Base-by-base conservation (phyloP, 208 protist genomes). In the Vickermania ingenoplastis region DNA sequence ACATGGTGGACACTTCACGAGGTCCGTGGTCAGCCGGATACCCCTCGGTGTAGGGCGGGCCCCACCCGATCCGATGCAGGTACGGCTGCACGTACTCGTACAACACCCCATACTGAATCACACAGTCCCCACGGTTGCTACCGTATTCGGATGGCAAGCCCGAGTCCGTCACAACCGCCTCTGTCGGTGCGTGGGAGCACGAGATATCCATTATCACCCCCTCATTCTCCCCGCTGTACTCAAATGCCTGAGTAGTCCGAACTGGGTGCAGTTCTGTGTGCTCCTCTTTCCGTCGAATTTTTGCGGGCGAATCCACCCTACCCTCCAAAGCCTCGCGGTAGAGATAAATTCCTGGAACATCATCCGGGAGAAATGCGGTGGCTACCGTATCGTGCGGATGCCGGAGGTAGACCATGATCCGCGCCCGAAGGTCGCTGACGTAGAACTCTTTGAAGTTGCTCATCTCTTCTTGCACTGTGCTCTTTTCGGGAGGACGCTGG, bases 401-500 rank as follows among this genome's bases (percentile, higher is more conserved):
- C 26, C 69, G 62, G 17, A 86, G 61, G 57, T 90, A 94, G 49
- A 75, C 67, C 26, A 94, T 50, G 57, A 91, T 69, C 24, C 83
- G 78, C 4, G 78, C 79, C 1, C 87, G 75, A 50, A 91, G 55
- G 52, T 94, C 87, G 61, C 79, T 80, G 81, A 88, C 84, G 78
- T 85, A 94, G 55, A 91, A 85, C 23, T 94, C 87, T 59, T 90
- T 94, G 69, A 94, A 94, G 69, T 85, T 94, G 66, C 64, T 67
- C 51, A 90, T 59, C 57, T 94, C 81, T 63, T 91, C 79, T 57
- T 81, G 83, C 7, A 94, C 73, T 1, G 82, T 63, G 23, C 67
- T 65, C 11, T 74, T 64, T 21, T 67, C 41, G 0, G 53, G 49
- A 25, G 86, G 86, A 61, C 57, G 49, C 26, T 24, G 49, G 5